A percentile compares a stretch with the other conserved stretches of the same genome.
These are phyloP conservation scores for Stentor roeselii DNA, from an alignment of 73 alveolate genomes.

Conservation along the genomic window DNA sequence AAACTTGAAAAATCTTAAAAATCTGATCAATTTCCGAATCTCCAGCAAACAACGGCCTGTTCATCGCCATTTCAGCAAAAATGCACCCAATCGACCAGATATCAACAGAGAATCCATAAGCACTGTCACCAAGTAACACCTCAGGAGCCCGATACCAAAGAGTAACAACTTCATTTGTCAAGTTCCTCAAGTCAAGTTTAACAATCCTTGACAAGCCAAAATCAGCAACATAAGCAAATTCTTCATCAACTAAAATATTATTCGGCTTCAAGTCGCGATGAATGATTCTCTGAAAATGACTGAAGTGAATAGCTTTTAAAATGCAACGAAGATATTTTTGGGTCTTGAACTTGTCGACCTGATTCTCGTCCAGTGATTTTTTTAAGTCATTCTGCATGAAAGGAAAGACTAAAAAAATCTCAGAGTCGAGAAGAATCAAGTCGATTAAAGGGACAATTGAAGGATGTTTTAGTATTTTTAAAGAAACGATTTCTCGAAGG, in stretches of 20 bases:
- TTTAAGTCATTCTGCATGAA: slow-evolving; percentile 30
- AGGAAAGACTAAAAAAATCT: slow-evolving; percentile 26
- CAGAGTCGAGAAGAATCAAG: slow-evolving; percentile 36
- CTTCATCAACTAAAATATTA: slow-evolving; percentile 56
- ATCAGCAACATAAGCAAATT: slow-evolving; percentile 75
- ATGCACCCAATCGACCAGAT: slow-evolving; percentile 65
- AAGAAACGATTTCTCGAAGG: slow-evolving; percentile 61
- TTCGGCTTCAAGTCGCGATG: slow-evolving; percentile 73
- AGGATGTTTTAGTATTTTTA: slow-evolving; percentile 51
- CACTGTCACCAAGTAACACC: slow-evolving; percentile 51
- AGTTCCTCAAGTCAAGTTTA: slow-evolving; percentile 48
- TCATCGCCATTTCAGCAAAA: slow-evolving; percentile 42
- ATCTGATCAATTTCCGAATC: slow-evolving; percentile 32
- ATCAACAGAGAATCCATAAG: slow-evolving; percentile 65
- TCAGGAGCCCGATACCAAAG: slow-evolving; percentile 91
- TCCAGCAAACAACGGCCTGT: slow-evolving; percentile 34
- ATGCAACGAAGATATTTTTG: slow-evolving; percentile 22
- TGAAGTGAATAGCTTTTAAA: slow-evolving; percentile 57
- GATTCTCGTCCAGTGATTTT: slow-evolving; percentile 41
- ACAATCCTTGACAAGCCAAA: slow-evolving; percentile 79
- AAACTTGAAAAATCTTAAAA: slow-evolving; percentile 35
- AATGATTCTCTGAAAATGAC: slow-evolving; percentile 52
- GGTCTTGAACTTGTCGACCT: slow-evolving; percentile 36
- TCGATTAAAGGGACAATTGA: slow-evolving; percentile 61
- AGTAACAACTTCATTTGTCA: slow-evolving; percentile 76